Evolutionary conservation across 352 stramenopile species (phyloP).

Genomic region (Aphanomyces stellatus): DNA sequence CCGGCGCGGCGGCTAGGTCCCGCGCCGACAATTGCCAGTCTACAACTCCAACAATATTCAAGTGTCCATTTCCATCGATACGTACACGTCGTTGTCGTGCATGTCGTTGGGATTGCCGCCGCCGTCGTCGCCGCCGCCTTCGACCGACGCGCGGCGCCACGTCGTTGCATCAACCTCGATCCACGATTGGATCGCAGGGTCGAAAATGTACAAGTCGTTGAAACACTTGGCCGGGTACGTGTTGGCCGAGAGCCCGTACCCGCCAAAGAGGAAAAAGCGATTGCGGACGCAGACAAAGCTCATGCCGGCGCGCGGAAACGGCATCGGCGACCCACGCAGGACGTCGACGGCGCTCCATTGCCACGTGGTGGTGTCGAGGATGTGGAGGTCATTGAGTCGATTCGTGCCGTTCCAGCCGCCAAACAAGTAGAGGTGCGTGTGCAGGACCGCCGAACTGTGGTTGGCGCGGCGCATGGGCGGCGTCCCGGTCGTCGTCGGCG

Average conservation of each 20-base stretch:
- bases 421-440: slow-evolving; percentile 90
- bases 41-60: too few relatives aligned
- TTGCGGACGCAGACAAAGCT: slow-evolving; percentile 90
- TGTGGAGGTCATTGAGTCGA: slow-evolving; percentile 93
- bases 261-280: slow-evolving; percentile 92
- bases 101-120: slow-evolving; percentile 37
- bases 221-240: slow-evolving; percentile 83
- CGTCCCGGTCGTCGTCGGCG: slow-evolving; percentile 61
- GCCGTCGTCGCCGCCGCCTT: too few relatives aligned
- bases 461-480: slow-evolving; percentile 87
- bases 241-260: slow-evolving; percentile 66
- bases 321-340: slow-evolving; percentile 39
- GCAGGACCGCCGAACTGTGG: slow-evolving; percentile 89
- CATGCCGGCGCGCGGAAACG: slow-evolving; percentile 90
- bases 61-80: background rate
- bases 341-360: slow-evolving; percentile 76
- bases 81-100: slow-evolving; percentile 6
- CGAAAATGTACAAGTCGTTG: slow-evolving; percentile 93
- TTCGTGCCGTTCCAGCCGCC: slow-evolving; percentile 91
- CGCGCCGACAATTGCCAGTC: slow-evolving; percentile 78
- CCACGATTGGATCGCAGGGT: too few relatives aligned
- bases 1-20: slow-evolving; percentile 85
- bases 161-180: too few relatives aligned
- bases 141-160: too few relatives aligned
- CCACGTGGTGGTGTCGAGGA: slow-evolving; percentile 91